Percentiles rank a stretch among this genome's conserved stretches.
These are phyloP conservation scores for Komagataella populi DNA, from an alignment of 805 yeast species.

Conservation along the genomic window DNA sequence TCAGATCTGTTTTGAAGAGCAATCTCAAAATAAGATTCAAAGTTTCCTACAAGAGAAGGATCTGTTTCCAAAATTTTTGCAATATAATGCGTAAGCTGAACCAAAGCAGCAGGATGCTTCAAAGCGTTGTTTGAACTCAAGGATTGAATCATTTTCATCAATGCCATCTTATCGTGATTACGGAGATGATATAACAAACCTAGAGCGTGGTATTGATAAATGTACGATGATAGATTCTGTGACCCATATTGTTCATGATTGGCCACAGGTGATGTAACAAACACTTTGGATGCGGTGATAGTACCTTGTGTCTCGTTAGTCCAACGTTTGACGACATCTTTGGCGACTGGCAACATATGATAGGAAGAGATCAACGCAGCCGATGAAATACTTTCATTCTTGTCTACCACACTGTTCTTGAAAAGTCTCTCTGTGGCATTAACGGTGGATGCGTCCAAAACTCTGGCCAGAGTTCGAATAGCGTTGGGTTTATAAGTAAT, in stretches of 20 bases:
- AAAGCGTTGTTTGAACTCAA: constrained; percentile 46
- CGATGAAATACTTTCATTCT: constrained; percentile 73
- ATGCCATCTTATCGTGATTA: constrained; percentile 87
- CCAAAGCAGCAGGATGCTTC: constrained; percentile 71
- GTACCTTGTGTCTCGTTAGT: constrained; percentile 90
- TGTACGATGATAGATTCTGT: constrained; percentile 50
- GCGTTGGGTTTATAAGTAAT: constrained; percentile 86
- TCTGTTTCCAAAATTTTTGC: constrained; percentile 65
- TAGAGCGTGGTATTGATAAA: constrained; percentile 91
- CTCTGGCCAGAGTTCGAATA: constrained; percentile 79
- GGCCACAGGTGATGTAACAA: constrained; percentile 34
- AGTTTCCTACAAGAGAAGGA: constrained; percentile 39
- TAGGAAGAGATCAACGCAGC: constrained; percentile 93
- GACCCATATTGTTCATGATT: constrained; percentile 43
- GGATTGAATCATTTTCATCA: constrained; percentile 79
- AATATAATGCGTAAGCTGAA: constrained; percentile 75
- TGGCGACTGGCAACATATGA: constrained; percentile 79
- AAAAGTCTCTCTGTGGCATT: constrained; percentile 87
- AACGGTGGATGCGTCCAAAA: constrained; percentile 81
- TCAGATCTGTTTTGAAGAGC: constrained; percentile 76
- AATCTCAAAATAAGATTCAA: constrained; percentile 50
- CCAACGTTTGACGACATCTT: constrained; percentile 88
- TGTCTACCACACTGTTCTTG: constrained; percentile 87
- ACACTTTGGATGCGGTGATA: constrained; percentile 46
- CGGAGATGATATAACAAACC: constrained; percentile 82